Conservation (phyloP, 164 flowering plant species). For the Houttuynia cordata region DNA sequence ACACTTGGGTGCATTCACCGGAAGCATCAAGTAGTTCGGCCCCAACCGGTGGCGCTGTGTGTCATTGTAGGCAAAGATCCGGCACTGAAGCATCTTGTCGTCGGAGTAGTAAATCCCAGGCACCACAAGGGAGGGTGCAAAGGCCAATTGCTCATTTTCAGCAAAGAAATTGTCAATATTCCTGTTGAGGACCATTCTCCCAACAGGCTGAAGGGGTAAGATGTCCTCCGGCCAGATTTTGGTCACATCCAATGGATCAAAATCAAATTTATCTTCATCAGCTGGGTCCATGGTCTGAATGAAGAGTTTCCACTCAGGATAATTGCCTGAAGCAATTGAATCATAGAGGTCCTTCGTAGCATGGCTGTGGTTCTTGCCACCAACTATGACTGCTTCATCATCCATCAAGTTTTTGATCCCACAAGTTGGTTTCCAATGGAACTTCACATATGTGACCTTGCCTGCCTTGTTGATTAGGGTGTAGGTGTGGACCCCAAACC, state of each 20-base stretch:
- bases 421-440: conserved; percentile 86
- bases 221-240: conserved; percentile 94
- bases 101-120: conserved; percentile 80
- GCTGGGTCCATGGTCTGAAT: conserved; percentile 81
- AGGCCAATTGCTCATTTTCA: conserved; percentile 79
- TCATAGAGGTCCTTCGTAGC: conserved; percentile 84
- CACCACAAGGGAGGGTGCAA: conserved; percentile 59
- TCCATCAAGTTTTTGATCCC: conserved; percentile 62
- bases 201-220: conserved; percentile 72
- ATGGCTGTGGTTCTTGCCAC: conserved; percentile 82
- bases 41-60: conserved; percentile 91
- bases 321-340: conserved; percentile 69
- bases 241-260: conserved; percentile 80
- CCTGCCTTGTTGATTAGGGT: conserved; percentile 68
- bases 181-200: conserved; percentile 74
- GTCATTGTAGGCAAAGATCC: conserved; percentile 69
- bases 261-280: conserved; percentile 61
- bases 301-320: conserved; percentile 82
- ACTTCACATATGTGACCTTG: conserved; percentile 61
- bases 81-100: conserved; percentile 68
- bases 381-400: conserved; percentile 62
- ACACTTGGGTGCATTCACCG: conserved; percentile 75
- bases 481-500: conserved; percentile 71
- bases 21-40: conserved; percentile 80
- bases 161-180: conserved; percentile 87